Conservation (phyloP, 176 grass and related monocot genomes). For the Thinopyrum elongatum region DNA sequence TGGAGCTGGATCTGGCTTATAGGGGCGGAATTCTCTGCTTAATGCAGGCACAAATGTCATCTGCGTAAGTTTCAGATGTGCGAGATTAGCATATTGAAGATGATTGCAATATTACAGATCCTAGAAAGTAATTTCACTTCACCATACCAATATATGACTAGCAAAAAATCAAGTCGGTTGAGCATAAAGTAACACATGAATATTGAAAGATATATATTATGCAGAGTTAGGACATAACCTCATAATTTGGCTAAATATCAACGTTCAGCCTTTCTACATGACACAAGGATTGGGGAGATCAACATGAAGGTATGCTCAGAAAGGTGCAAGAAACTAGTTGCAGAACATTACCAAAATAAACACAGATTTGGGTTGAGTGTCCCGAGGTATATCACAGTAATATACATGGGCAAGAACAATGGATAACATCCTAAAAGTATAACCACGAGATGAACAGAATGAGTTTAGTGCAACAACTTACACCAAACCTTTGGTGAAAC, state of each 20-base stretch:
- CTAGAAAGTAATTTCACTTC: neutral
- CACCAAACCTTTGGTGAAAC: constrained; percentile 94
- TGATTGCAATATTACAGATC: neutral
- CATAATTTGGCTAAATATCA: neutral
- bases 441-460: neutral
- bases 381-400: neutral
- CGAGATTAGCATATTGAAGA: neutral
- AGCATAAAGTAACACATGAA: neutral
- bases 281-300: neutral
- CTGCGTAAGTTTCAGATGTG: constrained; percentile 25
- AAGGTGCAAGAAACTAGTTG: neutral
- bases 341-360: neutral
- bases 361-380: neutral
- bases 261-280: neutral
- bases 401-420: neutral
- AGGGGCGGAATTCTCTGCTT: constrained; percentile 94
- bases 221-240: neutral
- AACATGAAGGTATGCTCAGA: neutral
- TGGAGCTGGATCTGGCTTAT: constrained; percentile 91
- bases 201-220: neutral
- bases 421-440: neutral
- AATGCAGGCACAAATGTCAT: constrained; percentile 69
- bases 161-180: neutral
- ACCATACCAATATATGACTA: neutral
- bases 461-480: constrained; percentile 41